A percentile compares a stretch with the other conserved stretches of the same genome.
Evolutionary conservation across 768 basidiomycete species (phyloP).

Genomic region (Mycena leptocephala): DNA sequence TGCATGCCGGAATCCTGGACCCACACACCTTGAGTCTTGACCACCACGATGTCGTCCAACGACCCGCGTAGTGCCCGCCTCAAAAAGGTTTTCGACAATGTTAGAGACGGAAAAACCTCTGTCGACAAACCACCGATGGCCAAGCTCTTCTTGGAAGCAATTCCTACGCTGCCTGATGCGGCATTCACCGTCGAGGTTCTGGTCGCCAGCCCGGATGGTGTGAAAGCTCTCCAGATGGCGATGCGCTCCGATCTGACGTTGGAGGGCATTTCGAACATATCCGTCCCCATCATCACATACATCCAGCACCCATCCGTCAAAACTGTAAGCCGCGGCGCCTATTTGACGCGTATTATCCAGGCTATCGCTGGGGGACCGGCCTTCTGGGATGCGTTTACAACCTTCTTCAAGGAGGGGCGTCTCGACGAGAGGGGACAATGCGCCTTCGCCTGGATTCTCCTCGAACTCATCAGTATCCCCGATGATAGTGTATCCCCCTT

Average conservation of each 20-base stretch:
- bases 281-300: neutral
- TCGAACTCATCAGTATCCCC: neutral
- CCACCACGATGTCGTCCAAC: too few relatives aligned
- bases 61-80: too few relatives aligned
- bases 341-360: neutral
- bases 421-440: neutral
- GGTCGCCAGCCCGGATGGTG: neutral
- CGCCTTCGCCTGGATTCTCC: neutral
- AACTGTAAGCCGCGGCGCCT: neutral
- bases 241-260: neutral
- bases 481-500: neutral
- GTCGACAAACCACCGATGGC: too few relatives aligned
- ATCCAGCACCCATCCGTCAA: neutral
- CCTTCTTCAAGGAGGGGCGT: neutral
- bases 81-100: too few relatives aligned
- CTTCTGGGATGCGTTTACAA: neutral
- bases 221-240: neutral
- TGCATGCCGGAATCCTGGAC: too few relatives aligned
- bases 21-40: too few relatives aligned
- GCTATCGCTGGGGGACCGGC: neutral
- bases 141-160: too few relatives aligned
- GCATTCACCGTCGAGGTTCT: neutral
- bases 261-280: neutral
- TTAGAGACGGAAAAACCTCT: too few relatives aligned
- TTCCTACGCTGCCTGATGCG: neutral